Conservation (phyloP, 2,329 filamentous ascomycete species). For the Endothia cerciana region DNA sequence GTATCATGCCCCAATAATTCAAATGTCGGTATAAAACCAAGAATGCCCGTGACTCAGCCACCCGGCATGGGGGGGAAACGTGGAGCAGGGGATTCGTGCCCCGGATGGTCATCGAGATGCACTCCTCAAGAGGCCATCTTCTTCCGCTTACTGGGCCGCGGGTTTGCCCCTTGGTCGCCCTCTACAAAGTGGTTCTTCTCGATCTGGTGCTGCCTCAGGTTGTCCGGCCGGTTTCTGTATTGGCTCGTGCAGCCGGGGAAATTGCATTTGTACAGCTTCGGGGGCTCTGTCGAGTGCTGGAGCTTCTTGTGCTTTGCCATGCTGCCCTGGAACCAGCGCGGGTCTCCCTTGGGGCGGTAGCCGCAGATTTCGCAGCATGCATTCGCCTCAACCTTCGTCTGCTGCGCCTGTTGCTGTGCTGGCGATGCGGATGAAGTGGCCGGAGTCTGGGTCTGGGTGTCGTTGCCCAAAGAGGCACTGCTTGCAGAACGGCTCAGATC, state of each 20-base stretch:
- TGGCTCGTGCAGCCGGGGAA: conserved; percentile 58
- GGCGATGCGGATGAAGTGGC: conserved; percentile 20
- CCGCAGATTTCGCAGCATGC: conserved; percentile 56
- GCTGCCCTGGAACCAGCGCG: conserved; percentile 62
- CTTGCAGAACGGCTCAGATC: conserved; percentile 10
- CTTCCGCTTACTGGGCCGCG: conserved; percentile 53
- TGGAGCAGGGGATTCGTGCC: too few relatives aligned
- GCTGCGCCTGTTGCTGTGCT: conserved; percentile 21
- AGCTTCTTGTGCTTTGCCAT: conserved; percentile 63
- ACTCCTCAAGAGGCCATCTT: conserved; percentile 38
- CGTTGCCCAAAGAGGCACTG: conserved; percentile 9
- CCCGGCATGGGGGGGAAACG: too few relatives aligned
- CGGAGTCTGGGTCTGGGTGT: conserved; percentile 1
- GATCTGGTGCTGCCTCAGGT: conserved; percentile 59
- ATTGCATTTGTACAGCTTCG: conserved; percentile 56
- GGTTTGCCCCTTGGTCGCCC: conserved; percentile 40
- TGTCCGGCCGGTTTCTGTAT: conserved; percentile 60
- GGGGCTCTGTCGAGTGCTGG: conserved; percentile 54
- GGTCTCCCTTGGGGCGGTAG: conserved; percentile 59
- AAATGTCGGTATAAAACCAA: not conserved
- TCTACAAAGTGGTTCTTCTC: conserved; percentile 60
- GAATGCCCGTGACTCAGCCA: not conserved
- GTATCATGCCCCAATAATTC: conserved; percentile 16
- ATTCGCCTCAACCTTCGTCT: conserved; percentile 46
- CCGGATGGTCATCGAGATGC: not conserved